These are phyloP conservation scores for Gigaspora rosea DNA, from an alignment of 192 early-diverging fungal genomes.

Conservation along the genomic window DNA sequence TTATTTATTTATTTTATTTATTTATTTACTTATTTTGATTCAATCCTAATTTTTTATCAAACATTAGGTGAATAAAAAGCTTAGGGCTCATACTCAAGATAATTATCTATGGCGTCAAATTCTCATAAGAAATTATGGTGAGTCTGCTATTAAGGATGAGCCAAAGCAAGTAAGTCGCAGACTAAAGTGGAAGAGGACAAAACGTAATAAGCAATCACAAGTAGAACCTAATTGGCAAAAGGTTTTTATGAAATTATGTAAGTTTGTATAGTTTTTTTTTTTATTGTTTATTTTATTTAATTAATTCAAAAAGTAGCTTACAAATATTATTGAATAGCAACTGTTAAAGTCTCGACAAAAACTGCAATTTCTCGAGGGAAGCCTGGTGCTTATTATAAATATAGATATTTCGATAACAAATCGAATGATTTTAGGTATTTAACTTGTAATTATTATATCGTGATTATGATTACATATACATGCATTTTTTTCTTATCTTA, in stretches of 20 bases:
- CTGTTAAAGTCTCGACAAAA: slow-evolving; percentile 5
- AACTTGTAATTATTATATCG: neutral
- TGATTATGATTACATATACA: neutral
- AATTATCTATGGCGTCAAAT: slow-evolving; percentile 20
- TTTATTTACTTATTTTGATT: neutral
- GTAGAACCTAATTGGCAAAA: neutral
- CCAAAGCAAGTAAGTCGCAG: neutral
- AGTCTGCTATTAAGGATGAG: neutral
- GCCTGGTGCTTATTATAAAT: slow-evolving; percentile 7
- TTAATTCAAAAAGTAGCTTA: neutral
- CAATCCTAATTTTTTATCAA: neutral
- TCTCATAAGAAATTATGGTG: neutral
- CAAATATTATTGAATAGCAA: neutral
- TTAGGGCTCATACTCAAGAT: slow-evolving; percentile 6
- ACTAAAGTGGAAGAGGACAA: neutral
- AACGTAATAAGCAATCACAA: neutral
- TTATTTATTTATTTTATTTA: neutral
- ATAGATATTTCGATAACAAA: slow-evolving; percentile 2
- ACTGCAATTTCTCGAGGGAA: neutral
- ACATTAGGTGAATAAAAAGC: slow-evolving; percentile 8
- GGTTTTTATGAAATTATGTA: neutral
- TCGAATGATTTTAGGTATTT: neutral
- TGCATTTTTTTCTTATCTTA: neutral
- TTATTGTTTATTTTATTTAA: neutral
- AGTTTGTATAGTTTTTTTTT: neutral